Conservation (phyloP, 2,329 filamentous ascomycete genomes). For the Microdochium nivale region DNA sequence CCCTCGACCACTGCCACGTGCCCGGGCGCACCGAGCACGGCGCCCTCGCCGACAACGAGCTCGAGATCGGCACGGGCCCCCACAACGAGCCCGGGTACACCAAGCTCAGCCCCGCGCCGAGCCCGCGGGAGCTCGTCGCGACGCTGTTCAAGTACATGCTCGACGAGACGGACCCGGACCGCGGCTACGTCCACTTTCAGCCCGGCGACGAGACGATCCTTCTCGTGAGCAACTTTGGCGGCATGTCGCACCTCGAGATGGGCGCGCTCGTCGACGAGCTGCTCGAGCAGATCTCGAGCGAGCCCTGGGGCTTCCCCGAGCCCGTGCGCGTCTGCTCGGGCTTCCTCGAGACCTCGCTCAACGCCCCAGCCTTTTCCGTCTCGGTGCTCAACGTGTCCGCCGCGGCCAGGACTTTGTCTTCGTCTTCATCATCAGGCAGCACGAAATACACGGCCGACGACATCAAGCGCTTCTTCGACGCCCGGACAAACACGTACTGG, state of each 20-base stretch:
- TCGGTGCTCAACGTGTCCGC: conserved; percentile 53
- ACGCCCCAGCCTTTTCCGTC: conserved; percentile 62
- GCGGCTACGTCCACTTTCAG: conserved; percentile 39
- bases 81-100: conserved; percentile 58
- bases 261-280: conserved; percentile 45
- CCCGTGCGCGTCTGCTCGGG: conserved; percentile 51
- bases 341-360: conserved; percentile 63
- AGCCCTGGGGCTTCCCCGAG: conserved; percentile 32
- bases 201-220: conserved; percentile 40
- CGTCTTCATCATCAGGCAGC: neutral
- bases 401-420: conserved; percentile 29
- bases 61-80: conserved; percentile 58
- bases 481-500: conserved; percentile 49
- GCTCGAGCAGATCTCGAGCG: conserved; percentile 34
- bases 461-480: conserved; percentile 57
- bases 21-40: conserved; percentile 41
- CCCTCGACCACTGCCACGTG: conserved; percentile 52
- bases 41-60: conserved; percentile 37
- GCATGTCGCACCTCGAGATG: conserved; percentile 48
- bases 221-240: conserved; percentile 51
- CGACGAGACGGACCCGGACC: conserved; percentile 42
- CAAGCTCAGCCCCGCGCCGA: conserved; percentile 43
- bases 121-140: conserved; percentile 39
- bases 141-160: conserved; percentile 53
- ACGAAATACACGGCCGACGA: conserved; percentile 34